Conservation (phyloP, 2,329 filamentous ascomycete genomes). For the Cercospora brassicicola region DNA sequence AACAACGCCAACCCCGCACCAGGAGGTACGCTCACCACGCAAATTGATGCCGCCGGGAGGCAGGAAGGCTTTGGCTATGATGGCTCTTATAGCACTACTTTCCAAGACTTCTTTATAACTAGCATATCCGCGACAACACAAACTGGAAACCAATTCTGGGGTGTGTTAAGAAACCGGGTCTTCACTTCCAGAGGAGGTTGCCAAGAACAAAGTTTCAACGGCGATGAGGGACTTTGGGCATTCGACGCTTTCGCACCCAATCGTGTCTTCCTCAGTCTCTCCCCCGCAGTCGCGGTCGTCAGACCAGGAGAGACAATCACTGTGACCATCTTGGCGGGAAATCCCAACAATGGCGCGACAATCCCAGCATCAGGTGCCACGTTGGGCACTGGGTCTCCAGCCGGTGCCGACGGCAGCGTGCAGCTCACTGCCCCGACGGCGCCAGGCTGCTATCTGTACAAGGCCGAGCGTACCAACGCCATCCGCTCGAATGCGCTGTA, state of each 20-base stretch:
- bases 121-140: constrained; percentile 10
- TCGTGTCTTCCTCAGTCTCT: constrained; percentile 2
- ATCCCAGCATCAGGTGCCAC: constrained; percentile 6
- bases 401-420: constrained; percentile 16
- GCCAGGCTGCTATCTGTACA: constrained; percentile 25
- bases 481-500: constrained; percentile 22
- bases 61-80: constrained; percentile 24
- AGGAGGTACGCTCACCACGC: constrained; percentile 24
- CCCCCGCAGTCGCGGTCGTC: constrained; percentile 3
- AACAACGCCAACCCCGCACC: constrained; percentile 12
- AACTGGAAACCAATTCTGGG: constrained; percentile 23
- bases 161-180: constrained; percentile 21
- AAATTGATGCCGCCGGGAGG: constrained; percentile 22
- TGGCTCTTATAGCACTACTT: constrained; percentile 17
- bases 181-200: constrained; percentile 25
- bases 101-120: constrained; percentile 29
- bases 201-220: constrained; percentile 6
- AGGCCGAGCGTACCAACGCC: constrained; percentile 13
- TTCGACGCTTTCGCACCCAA: constrained; percentile 18
- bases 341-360: background rate
- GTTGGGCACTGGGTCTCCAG: constrained; percentile 9
- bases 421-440: constrained; percentile 16
- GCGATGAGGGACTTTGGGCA: constrained; percentile 13
- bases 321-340: background rate
- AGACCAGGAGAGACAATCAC: background rate